Base-by-base conservation (phyloP, 179 eudicot species). In the Nepenthes alata region DNA sequence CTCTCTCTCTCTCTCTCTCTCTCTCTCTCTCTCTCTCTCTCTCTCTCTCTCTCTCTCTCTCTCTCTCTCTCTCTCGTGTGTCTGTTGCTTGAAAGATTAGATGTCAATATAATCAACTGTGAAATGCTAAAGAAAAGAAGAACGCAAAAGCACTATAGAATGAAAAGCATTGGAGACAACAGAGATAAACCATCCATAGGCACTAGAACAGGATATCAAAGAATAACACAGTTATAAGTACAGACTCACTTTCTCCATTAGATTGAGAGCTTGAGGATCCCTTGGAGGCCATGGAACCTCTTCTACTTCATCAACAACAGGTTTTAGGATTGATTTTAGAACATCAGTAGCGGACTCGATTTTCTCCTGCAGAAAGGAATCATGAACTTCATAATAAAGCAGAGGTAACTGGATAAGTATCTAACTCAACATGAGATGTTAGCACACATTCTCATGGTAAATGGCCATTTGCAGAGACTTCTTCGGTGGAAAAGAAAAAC, bases 261-360 rank as follows among this genome's bases (percentile, higher is more conserved):
- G 80, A 72, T 37, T 63, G 44, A 93, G 81, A 70, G 90, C 78
- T 62, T 83, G 70, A 38, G 96, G 90, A 58, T 93, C 84, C 75
- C 78, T 77, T 59, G 95, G 98, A 68, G 98, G 98, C 98, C 98
- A 93, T 55, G 71, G 49, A 56, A 83, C 76, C 76, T 93, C 97
- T 68, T 79, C 87, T 60, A 74, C 94, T 59, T 81, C 85, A 69
- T 77, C 83, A 67, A 87, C 78, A 16, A 77, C 90, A 50, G 85
- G 95, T 75, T 65, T 83, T 62, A 93, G 74, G 69, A 93, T 89
- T 57, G 81, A 81, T 75, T 89, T 93, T 2, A 93, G 87, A 75
- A 93, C 80, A 76, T 89, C 95, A 16, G 96, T 93, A 15, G 95
- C 81, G 39, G 90, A 83, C 58, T 93, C 88, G 35, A 93, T 93